phyloP scores from a whole-genome alignment of 2,329 filamentous ascomycete species.

The Coniochaeta ligniaria region DNA sequence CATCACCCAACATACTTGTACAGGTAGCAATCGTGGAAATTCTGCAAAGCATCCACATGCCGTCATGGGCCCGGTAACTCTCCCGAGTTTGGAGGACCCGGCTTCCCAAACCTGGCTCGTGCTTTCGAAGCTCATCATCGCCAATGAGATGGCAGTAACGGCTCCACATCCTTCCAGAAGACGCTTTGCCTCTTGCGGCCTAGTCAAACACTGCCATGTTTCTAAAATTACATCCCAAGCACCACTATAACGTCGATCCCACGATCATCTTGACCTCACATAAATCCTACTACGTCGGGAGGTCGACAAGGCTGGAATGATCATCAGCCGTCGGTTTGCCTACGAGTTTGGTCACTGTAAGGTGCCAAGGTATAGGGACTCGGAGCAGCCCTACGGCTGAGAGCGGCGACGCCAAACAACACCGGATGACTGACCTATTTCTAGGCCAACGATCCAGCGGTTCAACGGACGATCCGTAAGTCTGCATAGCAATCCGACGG shows the following conservation, averaged over 20 bases:
- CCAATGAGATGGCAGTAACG: not conserved
- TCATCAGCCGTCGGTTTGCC: not conserved
- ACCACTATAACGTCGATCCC: not conserved
- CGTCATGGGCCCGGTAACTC: not conserved
- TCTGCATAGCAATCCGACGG: too few relatives aligned
- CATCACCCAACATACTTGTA: too few relatives aligned
- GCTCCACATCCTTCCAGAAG: not conserved
- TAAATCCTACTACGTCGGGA: not conserved
- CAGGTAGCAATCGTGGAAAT: too few relatives aligned
- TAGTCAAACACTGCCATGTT: not conserved
- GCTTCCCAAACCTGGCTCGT: not conserved
- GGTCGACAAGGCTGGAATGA: not conserved
- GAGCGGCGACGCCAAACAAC: not conserved
- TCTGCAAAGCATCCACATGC: not conserved
- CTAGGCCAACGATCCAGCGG: not conserved
- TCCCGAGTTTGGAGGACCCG: not conserved
- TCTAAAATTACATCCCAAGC: not conserved
- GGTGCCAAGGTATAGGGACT: not conserved
- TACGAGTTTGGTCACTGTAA: not conserved
- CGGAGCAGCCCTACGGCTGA: not conserved
- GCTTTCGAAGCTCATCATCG: not conserved
- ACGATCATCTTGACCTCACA: not conserved
- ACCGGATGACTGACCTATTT: too few relatives aligned
- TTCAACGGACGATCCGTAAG: not conserved
- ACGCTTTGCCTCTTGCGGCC: not conserved